Evolutionary conservation across 768 basidiomycete species (phyloP), one percentile per base, ranked within the genome.

Genomic region (Mycena metata): DNA sequence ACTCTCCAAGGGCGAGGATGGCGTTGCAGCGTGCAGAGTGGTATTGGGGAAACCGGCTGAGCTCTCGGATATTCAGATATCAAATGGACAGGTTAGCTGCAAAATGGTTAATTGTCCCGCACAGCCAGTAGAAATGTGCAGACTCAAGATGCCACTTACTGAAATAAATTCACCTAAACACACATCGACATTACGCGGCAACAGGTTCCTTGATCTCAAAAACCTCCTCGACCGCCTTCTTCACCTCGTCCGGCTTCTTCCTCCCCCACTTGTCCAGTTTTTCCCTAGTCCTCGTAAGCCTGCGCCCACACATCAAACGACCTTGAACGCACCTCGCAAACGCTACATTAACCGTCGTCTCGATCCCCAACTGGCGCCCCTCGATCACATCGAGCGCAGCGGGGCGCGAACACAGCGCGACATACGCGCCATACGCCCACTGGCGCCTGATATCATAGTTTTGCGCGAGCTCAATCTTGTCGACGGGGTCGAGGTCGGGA

Each of bases 381-480:
- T 80, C 82, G 41, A 77, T 76, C 3, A 69, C 26, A 15, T 71
- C 70, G 8, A 77, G 61, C 56, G 75, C 60, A 10, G 69, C 51
- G 39, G 39, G 56, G 21, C 75, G 70, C 16, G 67, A 59, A 36
- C 74, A 74, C 52, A 79, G 63, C 13, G 57, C 70, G 39, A 73
- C 58, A 46, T 74, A 76, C 21, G 76, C 69, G 21, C 63, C 57
- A 33, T 68, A 66, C 13, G 72, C 73, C 76, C 78, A 79, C 47
- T 76, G 69, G 23, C 55, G 64, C 26, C 41, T 43, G 39, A 88
- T 75, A 0, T 75, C 65, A 67, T 82, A 79, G n/a, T 71, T 51
- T 36, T 83, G 83, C 64, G 84, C 83, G 0, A 83, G 73, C 9
- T 74, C 70, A 12, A 88, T 83, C 66, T 83, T 85, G 23, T 83